Conservation (phyloP, 2,329 filamentous ascomycete genomes). For the Cucurbitaria berberidis region DNA sequence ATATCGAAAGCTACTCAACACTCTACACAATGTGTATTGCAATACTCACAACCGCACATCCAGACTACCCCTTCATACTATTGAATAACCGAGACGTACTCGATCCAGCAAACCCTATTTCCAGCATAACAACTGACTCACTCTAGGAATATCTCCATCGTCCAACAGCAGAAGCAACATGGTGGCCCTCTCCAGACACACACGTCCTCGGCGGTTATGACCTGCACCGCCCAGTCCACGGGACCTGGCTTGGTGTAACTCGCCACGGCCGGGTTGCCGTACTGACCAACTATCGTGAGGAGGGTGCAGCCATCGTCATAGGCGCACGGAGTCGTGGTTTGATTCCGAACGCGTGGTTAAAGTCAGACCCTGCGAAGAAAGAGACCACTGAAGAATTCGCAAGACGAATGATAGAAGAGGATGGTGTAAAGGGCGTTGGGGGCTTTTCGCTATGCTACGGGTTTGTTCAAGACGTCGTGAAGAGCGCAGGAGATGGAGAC, state of each 20-base stretch:
- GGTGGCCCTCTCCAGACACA: slow-evolving; percentile 63
- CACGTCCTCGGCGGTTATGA: slow-evolving; percentile 68
- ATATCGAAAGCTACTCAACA: neutral
- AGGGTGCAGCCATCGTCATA: slow-evolving; percentile 50
- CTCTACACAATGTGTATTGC: slow-evolving; percentile 56
- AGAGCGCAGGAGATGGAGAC: slow-evolving; percentile 15
- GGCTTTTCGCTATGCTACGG: slow-evolving; percentile 70
- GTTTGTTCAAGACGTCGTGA: slow-evolving; percentile 54
- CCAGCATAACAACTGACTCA: slow-evolving; percentile 6
- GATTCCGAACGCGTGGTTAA: slow-evolving; percentile 67
- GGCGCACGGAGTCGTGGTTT: slow-evolving; percentile 61
- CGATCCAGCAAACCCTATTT: neutral
- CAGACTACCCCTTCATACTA: slow-evolving; percentile 58
- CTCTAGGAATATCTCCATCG: slow-evolving; percentile 65
- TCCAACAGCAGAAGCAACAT: slow-evolving; percentile 64
- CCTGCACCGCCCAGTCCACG: slow-evolving; percentile 63
- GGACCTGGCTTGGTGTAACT: slow-evolving; percentile 70
- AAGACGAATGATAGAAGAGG: slow-evolving; percentile 60
- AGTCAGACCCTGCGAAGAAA: slow-evolving; percentile 41
- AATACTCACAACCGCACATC: slow-evolving; percentile 56
- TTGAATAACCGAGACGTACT: slow-evolving; percentile 58
- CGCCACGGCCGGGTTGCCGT: slow-evolving; percentile 66
- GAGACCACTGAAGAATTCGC: slow-evolving; percentile 60
- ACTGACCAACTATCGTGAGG: slow-evolving; percentile 69
- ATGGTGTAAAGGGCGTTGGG: slow-evolving; percentile 63